Base-by-base conservation (phyloP, 371 early-diverging fungal species). In the Mortierella sp. region DNA sequence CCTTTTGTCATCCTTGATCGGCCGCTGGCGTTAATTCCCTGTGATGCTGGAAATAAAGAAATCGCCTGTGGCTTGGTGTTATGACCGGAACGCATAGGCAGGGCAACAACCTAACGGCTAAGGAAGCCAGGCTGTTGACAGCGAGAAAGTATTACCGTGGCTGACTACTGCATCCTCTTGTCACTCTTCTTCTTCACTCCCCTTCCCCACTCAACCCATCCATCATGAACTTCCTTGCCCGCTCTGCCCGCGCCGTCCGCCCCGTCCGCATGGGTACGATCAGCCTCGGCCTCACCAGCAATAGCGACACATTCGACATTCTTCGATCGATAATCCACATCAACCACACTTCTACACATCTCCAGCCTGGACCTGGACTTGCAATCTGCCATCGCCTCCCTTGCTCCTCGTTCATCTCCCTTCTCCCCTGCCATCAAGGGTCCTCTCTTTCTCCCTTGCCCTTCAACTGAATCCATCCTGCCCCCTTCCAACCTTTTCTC, bases 211-310 rank as follows among this genome's bases (percentile, higher is more conserved):
- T 82, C 83, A 50, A 46, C 71, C 64, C 76, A 50, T 43, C 72
- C 77, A 73, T 34, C 69, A 86, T 86, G 86, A 81, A 78, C 79
- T 81, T 81, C 76, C 82, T 86, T 55, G 78, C 77, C 37, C 86
- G 86, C 79, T 74, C 86, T 57, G 75, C 74, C 75, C 84, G 84
- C 78, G 86, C 86, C 71, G 77, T 82, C 71, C 86, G 82, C 77
- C 86, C 86, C 28, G 79, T 79, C 71, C 79, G 81, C 79, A 71
- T 86, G 86, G 86, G 86, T 86, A 86, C 37, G 77, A 75, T 57
- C 71, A 34, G 37, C 31, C 34, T 50, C 44, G 21, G 8, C 44
- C 48, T 46, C 69, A 26, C 67, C 26, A n/a, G 55, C 28, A 40
- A 28, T 55, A 34, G 37, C 72, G 11, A 21, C 11, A 26, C 57